Evolutionary conservation across 23 red algal genomes (phyloP).

Genomic region (Gracilaria caudata): DNA sequence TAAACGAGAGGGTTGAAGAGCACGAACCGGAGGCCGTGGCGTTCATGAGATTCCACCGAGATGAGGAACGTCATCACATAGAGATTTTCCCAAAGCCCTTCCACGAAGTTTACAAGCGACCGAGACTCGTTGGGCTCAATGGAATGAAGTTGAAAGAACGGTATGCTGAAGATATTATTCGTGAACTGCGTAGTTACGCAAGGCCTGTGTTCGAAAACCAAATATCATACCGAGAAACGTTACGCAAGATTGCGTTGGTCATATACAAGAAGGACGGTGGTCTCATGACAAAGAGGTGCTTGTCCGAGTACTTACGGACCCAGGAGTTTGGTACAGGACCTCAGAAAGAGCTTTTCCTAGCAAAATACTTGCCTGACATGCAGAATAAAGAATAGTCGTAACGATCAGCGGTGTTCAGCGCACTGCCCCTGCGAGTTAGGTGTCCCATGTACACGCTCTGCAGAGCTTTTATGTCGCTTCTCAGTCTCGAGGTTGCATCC

Average conservation of each 20-base stretch:
- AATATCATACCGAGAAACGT: constrained; percentile 57
- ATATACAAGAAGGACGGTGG: constrained; percentile 63
- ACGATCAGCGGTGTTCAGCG: neutral
- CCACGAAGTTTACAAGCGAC: constrained; percentile 45
- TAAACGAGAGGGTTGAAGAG: constrained; percentile 39
- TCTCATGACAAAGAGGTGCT: constrained; percentile 66
- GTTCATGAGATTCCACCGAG: constrained; percentile 41
- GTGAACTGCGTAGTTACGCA: constrained; percentile 29
- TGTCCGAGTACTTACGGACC: constrained; percentile 58
- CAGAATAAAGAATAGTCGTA: neutral
- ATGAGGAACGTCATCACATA: constrained; percentile 3
- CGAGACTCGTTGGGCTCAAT: constrained; percentile 49
- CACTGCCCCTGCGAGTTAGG: neutral
- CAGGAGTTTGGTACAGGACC: constrained; percentile 67
- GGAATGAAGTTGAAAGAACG: constrained; percentile 45
- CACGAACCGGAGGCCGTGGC: constrained; percentile 45
- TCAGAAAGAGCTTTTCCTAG: constrained; percentile 61
- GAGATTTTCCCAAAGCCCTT: constrained; percentile 48
- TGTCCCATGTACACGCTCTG: neutral
- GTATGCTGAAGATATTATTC: constrained; percentile 47
- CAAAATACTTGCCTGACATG: constrained; percentile 37
- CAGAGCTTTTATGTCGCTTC: neutral
- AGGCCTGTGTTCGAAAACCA: constrained; percentile 36
- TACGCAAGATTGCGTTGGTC: constrained; percentile 59
- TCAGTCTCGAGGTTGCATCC: neutral